These are phyloP conservation scores for Avena atlantica DNA, from an alignment of 176 grass and related monocot genomes.

Conservation along the genomic window DNA sequence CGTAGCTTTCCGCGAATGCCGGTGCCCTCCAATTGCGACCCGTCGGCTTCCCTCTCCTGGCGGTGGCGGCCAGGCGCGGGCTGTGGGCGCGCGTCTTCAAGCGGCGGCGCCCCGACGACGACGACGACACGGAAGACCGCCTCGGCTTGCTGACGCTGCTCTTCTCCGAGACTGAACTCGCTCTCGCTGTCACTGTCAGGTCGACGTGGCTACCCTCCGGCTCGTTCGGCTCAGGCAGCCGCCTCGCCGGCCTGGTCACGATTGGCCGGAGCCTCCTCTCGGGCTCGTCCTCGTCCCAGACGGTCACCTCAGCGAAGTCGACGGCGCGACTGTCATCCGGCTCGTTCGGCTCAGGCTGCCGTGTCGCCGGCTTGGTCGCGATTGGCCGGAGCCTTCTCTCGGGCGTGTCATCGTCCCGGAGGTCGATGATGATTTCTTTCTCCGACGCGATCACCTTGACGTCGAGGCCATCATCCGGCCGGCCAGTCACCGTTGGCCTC, in stretches of 20 bases:
- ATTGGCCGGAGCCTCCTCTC: slow-evolving; percentile 57
- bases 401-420: slow-evolving; percentile 1
- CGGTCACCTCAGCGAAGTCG: slow-evolving; percentile 6
- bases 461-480: neutral
- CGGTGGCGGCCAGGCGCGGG: slow-evolving; percentile 43
- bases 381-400: slow-evolving; percentile 61
- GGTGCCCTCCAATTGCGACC: neutral
- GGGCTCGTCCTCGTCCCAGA: neutral
- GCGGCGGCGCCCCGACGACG: slow-evolving; percentile 25
- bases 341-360: neutral
- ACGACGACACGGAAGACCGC: slow-evolving; percentile 28
- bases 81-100: slow-evolving; percentile 59
- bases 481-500: neutral
- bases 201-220: neutral
- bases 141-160: slow-evolving; percentile 37
- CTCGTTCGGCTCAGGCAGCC: neutral
- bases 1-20: slow-evolving; percentile 48
- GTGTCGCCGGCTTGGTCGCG: slow-evolving; percentile 50
- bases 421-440: slow-evolving; percentile 62
- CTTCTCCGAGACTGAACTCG: slow-evolving; percentile 33
- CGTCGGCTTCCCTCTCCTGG: slow-evolving; percentile 25
- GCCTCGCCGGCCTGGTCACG: slow-evolving; percentile 51
- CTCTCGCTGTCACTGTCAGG: neutral
- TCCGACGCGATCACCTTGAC: slow-evolving; percentile 51
- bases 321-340: neutral